phyloP scores from a whole-genome alignment of 1,139 yeast genomes.

The Lodderomyces theae region DNA sequence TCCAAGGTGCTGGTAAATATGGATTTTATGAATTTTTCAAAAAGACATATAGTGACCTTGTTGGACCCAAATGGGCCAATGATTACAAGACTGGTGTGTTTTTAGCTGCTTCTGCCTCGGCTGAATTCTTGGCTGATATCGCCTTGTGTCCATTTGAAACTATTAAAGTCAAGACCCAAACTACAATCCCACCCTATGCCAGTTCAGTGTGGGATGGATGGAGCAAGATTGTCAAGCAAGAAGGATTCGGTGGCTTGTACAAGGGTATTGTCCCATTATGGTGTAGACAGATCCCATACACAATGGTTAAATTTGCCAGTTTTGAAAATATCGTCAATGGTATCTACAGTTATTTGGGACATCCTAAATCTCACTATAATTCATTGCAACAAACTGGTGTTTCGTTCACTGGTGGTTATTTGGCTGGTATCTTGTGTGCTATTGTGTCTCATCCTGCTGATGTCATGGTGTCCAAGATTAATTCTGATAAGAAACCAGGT shows the following conservation, averaged over 20 bases:
- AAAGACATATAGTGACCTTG: conserved; percentile 63
- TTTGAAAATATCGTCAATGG: conserved; percentile 84
- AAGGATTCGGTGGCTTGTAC: conserved; percentile 73
- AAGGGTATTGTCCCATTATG: conserved; percentile 88
- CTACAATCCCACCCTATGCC: conserved; percentile 83
- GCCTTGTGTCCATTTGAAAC: conserved; percentile 92
- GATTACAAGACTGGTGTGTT: conserved; percentile 72
- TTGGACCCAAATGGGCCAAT: conserved; percentile 62
- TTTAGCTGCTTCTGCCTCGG: conserved; percentile 84
- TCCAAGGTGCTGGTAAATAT: conserved; percentile 96
- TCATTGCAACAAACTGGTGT: conserved; percentile 81
- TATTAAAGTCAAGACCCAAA: conserved; percentile 88
- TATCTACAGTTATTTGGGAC: conserved; percentile 56
- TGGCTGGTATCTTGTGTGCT: conserved; percentile 96
- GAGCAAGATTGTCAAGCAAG: conserved; percentile 60
- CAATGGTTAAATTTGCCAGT: conserved; percentile 93
- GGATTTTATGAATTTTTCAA: conserved; percentile 92
- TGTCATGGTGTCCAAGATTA: conserved; percentile 92
- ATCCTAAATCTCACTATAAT: conserved; percentile 38
- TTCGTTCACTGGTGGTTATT: conserved; percentile 89
- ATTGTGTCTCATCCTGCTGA: conserved; percentile 95
- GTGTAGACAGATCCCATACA: conserved; percentile 94
- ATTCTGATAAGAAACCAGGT: conserved; percentile 64
- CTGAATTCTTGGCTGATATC: conserved; percentile 88
- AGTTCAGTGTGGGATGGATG: conserved; percentile 62